phyloP scores from a whole-genome alignment of 2,329 filamentous ascomycete species.

The Akanthomyces dipterigenus region DNA sequence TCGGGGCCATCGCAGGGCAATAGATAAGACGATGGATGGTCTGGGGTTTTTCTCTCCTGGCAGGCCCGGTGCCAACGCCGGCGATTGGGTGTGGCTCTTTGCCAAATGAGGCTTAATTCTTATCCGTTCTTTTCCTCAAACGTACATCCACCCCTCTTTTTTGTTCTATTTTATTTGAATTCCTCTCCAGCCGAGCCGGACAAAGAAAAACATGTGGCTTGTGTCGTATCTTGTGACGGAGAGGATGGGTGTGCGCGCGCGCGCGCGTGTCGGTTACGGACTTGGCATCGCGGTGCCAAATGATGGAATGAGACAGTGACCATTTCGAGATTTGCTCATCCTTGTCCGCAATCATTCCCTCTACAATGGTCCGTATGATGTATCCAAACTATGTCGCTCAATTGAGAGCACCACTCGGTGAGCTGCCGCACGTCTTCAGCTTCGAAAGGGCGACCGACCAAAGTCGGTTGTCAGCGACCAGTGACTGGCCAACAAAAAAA shows the following conservation, averaged over 20 bases:
- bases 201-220: not conserved
- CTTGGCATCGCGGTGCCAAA: not conserved
- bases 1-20: slow-evolving; percentile 3
- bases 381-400: too few relatives aligned
- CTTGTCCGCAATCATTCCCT: not conserved
- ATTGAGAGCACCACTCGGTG: not conserved
- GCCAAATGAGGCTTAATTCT: not conserved
- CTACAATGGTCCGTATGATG: too few relatives aligned
- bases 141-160: too few relatives aligned
- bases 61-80: not conserved
- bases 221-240: not conserved
- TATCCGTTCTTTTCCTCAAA: too few relatives aligned
- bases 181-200: not conserved
- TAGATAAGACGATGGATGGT: slow-evolving; percentile 10
- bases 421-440: too few relatives aligned
- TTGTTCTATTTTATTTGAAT: too few relatives aligned
- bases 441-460: not conserved
- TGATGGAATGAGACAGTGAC: slow-evolving; percentile 2
- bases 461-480: not conserved
- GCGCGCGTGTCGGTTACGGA: not conserved
- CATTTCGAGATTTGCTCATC: not conserved
- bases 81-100: not conserved
- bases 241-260: not conserved
- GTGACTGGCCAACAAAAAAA: not conserved
- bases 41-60: slow-evolving; percentile 6